A percentile compares a stretch with the other conserved stretches of the same genome.
These are phyloP conservation scores for Globisporangium cylindrosporum DNA, from an alignment of 352 stramenopile species.

Conservation along the genomic window DNA sequence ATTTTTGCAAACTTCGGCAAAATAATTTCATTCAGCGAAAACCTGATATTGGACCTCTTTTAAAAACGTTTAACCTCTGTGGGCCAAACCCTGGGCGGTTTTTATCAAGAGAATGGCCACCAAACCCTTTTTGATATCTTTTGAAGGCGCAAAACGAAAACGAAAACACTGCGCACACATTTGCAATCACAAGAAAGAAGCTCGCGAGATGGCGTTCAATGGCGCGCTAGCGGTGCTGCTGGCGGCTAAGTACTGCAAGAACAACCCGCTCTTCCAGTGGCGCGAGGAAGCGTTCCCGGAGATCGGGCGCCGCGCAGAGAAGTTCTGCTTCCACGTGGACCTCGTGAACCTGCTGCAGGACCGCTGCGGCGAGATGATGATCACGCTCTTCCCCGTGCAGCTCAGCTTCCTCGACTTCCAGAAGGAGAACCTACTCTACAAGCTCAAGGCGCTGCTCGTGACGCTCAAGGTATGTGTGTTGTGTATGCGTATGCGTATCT, in stretches of 20 bases:
- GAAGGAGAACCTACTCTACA: conserved; percentile 59
- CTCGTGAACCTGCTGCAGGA: conserved; percentile 65
- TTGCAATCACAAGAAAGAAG: background rate
- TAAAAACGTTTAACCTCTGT: no score
- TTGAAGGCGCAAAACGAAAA: no score
- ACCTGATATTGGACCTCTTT: no score
- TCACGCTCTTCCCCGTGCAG: conserved; percentile 53
- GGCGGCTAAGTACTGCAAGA: conserved; percentile 67
- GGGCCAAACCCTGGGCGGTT: no score
- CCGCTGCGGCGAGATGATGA: conserved; percentile 48
- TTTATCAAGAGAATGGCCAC: no score
- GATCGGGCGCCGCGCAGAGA: conserved; percentile 56
- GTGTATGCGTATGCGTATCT: background rate
- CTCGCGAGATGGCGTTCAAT: conserved; percentile 34
- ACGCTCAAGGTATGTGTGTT: conserved; percentile 52
- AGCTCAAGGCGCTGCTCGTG: conserved; percentile 73
- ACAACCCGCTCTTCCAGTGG: conserved; percentile 71
- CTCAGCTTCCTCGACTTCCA: conserved; percentile 60
- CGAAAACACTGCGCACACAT: background rate
- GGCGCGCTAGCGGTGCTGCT: conserved; percentile 66
- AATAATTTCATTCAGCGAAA: no score
- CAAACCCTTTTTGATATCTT: no score
- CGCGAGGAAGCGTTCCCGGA: conserved; percentile 57
- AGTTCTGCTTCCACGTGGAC: conserved; percentile 72
- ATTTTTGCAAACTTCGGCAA: no score